Percentiles rank a stretch among this genome's conserved stretches.
phyloP scores from a whole-genome alignment of 2,329 filamentous ascomycete genomes.

The Colletotrichum gloeosporioides region DNA sequence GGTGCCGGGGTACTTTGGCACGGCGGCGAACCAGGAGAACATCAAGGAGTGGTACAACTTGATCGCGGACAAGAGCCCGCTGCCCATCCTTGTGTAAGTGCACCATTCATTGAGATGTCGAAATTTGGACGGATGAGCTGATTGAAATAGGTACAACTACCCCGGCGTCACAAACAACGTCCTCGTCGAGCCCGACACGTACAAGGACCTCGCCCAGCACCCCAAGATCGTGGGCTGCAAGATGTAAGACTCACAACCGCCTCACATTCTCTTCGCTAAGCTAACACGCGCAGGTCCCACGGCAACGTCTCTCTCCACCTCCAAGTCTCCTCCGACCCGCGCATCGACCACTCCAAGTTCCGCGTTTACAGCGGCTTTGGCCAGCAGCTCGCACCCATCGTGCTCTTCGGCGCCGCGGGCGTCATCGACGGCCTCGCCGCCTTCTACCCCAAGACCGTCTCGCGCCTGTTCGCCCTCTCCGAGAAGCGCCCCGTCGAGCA shows the following conservation, averaged over 20 bases:
- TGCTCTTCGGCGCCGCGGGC: slow-evolving; percentile 67
- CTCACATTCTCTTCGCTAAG: not conserved
- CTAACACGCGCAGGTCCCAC: slow-evolving; percentile 49
- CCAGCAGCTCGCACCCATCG: slow-evolving; percentile 69
- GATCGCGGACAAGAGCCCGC: slow-evolving; percentile 63
- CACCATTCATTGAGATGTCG: not conserved
- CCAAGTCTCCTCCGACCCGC: slow-evolving; percentile 65
- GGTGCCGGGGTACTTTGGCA: slow-evolving; percentile 69
- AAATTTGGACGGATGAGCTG: not conserved
- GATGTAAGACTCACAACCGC: slow-evolving; percentile 39
- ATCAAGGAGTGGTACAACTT: slow-evolving; percentile 65
- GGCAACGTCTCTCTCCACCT: slow-evolving; percentile 69
- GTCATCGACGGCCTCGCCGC: slow-evolving; percentile 71
- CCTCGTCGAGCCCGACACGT: slow-evolving; percentile 62
- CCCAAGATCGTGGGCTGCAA: slow-evolving; percentile 73
- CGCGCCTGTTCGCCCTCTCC: slow-evolving; percentile 58
- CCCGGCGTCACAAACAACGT: slow-evolving; percentile 71
- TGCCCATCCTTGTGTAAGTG: slow-evolving; percentile 65
- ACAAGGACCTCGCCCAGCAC: slow-evolving; percentile 61
- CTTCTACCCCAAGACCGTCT: slow-evolving; percentile 68
- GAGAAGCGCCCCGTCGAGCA: slow-evolving; percentile 40
- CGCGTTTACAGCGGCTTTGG: slow-evolving; percentile 70
- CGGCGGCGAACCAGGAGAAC: slow-evolving; percentile 61
- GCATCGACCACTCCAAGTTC: slow-evolving; percentile 66
- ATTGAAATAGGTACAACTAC: slow-evolving; percentile 52